These are phyloP conservation scores for Cryphonectria parasitica DNA, from an alignment of 2,329 filamentous ascomycete genomes.

Conservation along the genomic window DNA sequence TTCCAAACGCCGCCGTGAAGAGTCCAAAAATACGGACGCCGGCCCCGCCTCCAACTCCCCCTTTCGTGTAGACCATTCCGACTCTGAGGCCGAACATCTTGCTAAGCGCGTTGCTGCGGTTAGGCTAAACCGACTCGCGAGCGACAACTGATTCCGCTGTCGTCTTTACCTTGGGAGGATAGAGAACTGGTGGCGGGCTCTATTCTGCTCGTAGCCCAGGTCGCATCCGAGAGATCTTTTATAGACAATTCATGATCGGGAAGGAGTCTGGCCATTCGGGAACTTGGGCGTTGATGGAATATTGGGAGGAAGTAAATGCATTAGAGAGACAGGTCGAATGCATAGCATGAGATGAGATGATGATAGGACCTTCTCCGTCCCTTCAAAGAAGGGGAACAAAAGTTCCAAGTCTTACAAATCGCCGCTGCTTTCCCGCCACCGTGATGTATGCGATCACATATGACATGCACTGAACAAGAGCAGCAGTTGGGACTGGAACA, in stretches of 20 bases:
- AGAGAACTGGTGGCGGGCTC: not conserved
- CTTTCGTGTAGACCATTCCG: constrained; percentile 34
- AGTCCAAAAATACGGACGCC: constrained; percentile 33
- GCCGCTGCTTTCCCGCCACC: not conserved
- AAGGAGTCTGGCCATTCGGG: not conserved
- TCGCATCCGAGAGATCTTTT: not conserved
- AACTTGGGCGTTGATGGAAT: constrained; percentile 15
- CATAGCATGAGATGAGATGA: not conserved
- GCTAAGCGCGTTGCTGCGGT: constrained; percentile 70
- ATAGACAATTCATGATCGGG: not conserved
- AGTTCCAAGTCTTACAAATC: not conserved
- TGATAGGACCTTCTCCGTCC: not conserved
- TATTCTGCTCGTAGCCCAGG: not conserved
- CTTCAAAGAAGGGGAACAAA: not conserved
- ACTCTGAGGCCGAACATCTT: constrained; percentile 55
- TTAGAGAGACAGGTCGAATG: constrained; percentile 1
- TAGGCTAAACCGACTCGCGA: constrained; percentile 56
- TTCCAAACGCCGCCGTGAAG: constrained; percentile 63
- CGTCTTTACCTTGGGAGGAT: constrained; percentile 4
- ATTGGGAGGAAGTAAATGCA: not conserved
- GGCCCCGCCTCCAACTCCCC: constrained; percentile 31
- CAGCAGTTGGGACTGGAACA: not conserved
- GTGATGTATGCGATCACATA: not conserved
- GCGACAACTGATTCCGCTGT: not conserved
- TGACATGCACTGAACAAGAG: not conserved